Percentiles rank a stretch among this genome's conserved stretches.
phyloP scores from a whole-genome alignment of 257 asterid genomes.

The Primulina huaijiensis region DNA sequence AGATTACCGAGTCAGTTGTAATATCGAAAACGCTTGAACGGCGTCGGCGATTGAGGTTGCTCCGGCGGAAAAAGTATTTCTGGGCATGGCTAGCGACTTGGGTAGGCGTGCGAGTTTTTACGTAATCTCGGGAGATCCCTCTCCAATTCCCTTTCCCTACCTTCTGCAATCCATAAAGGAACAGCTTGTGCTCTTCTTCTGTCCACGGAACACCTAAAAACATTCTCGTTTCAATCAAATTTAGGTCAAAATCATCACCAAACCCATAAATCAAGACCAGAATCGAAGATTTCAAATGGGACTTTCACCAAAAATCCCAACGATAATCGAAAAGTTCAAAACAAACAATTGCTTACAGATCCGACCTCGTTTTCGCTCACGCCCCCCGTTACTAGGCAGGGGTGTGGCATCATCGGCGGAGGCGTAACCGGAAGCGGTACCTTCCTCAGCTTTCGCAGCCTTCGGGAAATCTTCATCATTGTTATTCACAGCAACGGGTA shows the following conservation, averaged over 20 bases:
- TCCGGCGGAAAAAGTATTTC: constrained; percentile 75
- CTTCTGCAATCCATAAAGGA: constrained; percentile 74
- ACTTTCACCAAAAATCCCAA: not conserved
- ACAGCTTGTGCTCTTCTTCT: constrained; percentile 81
- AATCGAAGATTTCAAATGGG: not conserved
- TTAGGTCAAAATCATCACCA: constrained; percentile 3
- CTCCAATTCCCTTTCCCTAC: constrained; percentile 91
- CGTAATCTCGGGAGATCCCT: constrained; percentile 79
- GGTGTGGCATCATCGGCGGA: constrained; percentile 73
- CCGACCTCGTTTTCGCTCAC: constrained; percentile 93
- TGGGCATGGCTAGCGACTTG: constrained; percentile 98
- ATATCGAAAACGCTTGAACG: constrained; percentile 93
- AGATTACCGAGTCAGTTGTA: constrained; percentile 67
- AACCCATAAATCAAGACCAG: constrained; percentile 8
- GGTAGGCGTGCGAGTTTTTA: constrained; percentile 85
- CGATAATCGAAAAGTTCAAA: not conserved
- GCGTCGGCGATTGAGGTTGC: constrained; percentile 67
- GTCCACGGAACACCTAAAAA: constrained; percentile 82
- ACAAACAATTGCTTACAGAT: constrained; percentile 22
- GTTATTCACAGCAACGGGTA: constrained; percentile 26
- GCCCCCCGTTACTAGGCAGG: constrained; percentile 42
- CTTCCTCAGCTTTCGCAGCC: constrained; percentile 28
- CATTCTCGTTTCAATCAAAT: constrained; percentile 10
- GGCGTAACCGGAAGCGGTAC: constrained; percentile 49
- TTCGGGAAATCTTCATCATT: constrained; percentile 30